Evolutionary conservation across 768 basidiomycete genomes (phyloP).

Genomic region (Vararia minispora): DNA sequence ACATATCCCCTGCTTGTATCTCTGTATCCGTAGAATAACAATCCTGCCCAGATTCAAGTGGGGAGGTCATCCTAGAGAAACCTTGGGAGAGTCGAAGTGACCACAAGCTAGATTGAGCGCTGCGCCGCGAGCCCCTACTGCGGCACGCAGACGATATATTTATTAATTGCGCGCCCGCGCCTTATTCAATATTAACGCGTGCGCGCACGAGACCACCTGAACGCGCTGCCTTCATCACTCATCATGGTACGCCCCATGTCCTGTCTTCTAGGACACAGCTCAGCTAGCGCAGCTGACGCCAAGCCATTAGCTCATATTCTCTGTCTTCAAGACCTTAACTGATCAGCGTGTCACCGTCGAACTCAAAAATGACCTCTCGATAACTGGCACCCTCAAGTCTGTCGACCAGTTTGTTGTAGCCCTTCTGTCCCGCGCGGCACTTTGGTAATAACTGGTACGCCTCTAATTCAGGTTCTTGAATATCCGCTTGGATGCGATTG

Average conservation of each 20-base stretch:
- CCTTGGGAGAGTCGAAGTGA: too few relatives aligned
- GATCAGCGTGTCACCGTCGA: conserved; percentile 96
- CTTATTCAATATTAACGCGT: neutral
- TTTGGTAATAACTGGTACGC: neutral
- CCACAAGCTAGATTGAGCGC: too few relatives aligned
- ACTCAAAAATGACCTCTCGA: conserved; percentile 97
- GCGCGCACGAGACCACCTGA: too few relatives aligned
- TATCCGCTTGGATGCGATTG: conserved; percentile 91
- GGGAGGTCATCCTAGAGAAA: too few relatives aligned
- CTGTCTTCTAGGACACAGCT: neutral
- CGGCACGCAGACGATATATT: too few relatives aligned
- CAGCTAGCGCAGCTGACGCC: neutral
- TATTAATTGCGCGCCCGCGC: neutral
- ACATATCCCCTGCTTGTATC: too few relatives aligned
- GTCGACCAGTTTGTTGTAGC: conserved; percentile 82
- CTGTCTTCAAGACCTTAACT: conserved; percentile 98
- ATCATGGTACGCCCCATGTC: neutral
- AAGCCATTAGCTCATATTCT: conserved; percentile 86
- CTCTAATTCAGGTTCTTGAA: conserved; percentile 65
- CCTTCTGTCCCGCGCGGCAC: neutral
- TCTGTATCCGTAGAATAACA: too few relatives aligned
- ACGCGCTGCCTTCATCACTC: neutral
- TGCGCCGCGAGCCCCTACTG: too few relatives aligned
- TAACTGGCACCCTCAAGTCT: conserved; percentile 91
- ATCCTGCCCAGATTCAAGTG: too few relatives aligned